Evolutionary conservation across 768 basidiomycete genomes (phyloP).

Genomic region (Exidia glandulosa): DNA sequence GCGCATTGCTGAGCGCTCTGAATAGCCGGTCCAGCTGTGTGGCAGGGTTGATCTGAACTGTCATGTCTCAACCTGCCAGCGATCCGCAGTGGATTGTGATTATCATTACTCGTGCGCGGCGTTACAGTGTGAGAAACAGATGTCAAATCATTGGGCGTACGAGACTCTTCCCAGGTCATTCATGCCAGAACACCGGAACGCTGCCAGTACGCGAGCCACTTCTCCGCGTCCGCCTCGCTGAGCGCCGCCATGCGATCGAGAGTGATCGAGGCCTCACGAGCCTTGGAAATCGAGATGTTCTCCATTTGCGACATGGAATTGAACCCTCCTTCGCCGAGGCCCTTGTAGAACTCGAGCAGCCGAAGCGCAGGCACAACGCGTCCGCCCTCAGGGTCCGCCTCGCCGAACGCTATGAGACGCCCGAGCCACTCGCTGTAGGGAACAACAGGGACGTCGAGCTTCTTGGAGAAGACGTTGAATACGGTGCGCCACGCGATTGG

Average conservation of each 20-base stretch:
- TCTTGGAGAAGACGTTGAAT: conserved; percentile 4
- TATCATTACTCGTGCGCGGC: no score
- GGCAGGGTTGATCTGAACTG: no score
- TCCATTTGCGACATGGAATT: background rate
- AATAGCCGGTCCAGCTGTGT: no score
- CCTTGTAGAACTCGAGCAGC: conserved; percentile 14
- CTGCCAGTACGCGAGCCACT: background rate
- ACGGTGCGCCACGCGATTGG: conserved; percentile 10
- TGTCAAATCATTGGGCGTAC: no score
- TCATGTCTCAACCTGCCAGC: no score
- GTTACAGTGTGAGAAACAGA: no score
- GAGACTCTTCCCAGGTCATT: no score
- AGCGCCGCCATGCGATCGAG: background rate
- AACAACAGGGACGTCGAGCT: conserved; percentile 15
- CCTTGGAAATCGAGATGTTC: background rate
- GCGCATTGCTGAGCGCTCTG: no score
- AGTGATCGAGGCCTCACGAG: background rate
- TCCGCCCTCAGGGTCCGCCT: background rate
- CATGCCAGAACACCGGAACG: background rate
- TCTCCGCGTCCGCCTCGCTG: background rate
- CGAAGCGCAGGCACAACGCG: conserved; percentile 19
- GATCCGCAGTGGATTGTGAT: no score
- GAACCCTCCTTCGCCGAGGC: background rate
- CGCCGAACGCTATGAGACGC: conserved; percentile 6
- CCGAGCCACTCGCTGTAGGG: conserved; percentile 17